Evolutionary conservation across 805 yeast genomes (phyloP).

Genomic region (Candida oleophila): DNA sequence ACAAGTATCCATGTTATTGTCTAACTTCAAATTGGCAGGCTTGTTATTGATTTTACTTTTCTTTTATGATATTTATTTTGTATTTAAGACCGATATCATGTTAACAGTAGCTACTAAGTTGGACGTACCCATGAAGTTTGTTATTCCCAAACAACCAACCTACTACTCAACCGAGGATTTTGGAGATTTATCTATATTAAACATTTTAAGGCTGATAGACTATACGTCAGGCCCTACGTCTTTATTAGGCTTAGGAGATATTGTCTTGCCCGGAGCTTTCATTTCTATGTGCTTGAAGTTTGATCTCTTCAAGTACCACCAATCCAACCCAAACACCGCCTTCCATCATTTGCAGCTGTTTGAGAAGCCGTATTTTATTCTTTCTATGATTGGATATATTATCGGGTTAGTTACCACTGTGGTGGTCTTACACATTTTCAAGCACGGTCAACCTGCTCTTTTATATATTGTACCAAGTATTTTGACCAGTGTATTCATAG

Average conservation of each 20-base stretch:
- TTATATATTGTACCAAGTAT: constrained; percentile 58
- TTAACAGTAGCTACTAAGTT: constrained; percentile 55
- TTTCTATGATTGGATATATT: constrained; percentile 47
- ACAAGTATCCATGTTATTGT: constrained; percentile 15
- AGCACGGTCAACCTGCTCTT: constrained; percentile 66
- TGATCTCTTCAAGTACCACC: constrained; percentile 43
- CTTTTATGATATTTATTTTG: constrained; percentile 65
- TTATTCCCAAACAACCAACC: constrained; percentile 7
- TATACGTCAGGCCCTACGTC: constrained; percentile 19
- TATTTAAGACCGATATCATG: constrained; percentile 63
- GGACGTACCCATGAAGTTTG: constrained; percentile 53
- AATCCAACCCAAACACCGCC: constrained; percentile 5
- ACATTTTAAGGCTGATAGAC: background rate
- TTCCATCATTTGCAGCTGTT: constrained; percentile 41
- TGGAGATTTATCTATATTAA: background rate
- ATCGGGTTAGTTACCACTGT: constrained; percentile 47
- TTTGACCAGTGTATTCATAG: constrained; percentile 25
- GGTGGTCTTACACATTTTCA: constrained; percentile 32
- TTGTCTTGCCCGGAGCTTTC: constrained; percentile 58
- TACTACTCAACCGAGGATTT: background rate
- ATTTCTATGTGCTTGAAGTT: constrained; percentile 53
- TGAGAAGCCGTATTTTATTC: constrained; percentile 45
- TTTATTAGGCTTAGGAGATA: constrained; percentile 65
- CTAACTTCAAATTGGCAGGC: constrained; percentile 46
- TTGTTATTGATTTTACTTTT: constrained; percentile 50